Conservation (phyloP, 345 rosid species). For the Erucastrum elatum region DNA sequence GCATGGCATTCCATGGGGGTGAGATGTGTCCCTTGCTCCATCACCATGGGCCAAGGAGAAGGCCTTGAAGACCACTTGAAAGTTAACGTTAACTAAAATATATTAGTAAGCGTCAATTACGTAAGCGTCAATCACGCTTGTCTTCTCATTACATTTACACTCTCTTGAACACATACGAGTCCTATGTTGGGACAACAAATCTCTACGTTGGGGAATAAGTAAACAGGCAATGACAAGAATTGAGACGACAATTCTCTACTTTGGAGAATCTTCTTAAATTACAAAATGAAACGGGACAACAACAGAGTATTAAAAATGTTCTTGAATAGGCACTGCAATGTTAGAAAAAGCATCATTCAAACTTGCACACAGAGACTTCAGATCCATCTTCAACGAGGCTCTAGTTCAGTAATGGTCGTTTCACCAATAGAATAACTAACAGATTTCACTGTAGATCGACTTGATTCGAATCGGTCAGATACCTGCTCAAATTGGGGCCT, state of each 20-base stretch:
- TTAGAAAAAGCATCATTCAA: neutral
- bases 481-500: neutral
- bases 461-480: neutral
- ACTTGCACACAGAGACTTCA: neutral
- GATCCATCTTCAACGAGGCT: neutral
- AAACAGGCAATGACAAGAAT: neutral
- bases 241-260: neutral
- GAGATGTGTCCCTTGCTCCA: too few relatives aligned
- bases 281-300: neutral
- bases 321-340: neutral
- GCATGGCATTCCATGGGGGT: too few relatives aligned
- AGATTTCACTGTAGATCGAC: neutral
- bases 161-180: conserved; percentile 53
- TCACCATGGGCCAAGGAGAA: too few relatives aligned
- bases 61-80: neutral
- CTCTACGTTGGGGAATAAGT: neutral
- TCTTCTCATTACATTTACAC: conserved; percentile 20
- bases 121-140: conserved; percentile 37
- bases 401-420: neutral
- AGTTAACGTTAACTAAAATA: too few relatives aligned
- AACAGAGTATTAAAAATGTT: neutral
- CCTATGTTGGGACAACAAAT: conserved; percentile 20
- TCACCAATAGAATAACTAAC: neutral
- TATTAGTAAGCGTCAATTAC: too few relatives aligned
- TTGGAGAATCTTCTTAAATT: neutral